Conservation (phyloP, 805 yeast species). For the Wickerhamiella bombiphila region DNA sequence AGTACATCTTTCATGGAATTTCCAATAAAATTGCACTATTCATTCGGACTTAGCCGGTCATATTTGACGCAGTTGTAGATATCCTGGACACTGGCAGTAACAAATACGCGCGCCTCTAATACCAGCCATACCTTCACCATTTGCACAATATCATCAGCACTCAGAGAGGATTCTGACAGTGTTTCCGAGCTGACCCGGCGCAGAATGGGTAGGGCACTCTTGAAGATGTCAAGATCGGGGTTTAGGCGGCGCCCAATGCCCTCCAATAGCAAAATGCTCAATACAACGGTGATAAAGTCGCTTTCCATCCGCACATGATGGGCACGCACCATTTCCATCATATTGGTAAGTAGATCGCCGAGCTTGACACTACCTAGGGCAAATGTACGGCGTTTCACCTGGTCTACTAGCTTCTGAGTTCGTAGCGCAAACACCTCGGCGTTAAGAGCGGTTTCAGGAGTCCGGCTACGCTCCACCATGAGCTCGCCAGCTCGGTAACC, state of each 20-base stretch:
- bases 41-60: conserved; percentile 54
- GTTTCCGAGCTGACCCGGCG: conserved; percentile 42
- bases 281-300: conserved; percentile 89
- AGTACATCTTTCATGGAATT: too few relatives aligned
- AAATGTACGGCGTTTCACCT: conserved; percentile 76
- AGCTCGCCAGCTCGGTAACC: conserved; percentile 91
- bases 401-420: conserved; percentile 67
- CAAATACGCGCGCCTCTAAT: conserved; percentile 73
- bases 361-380: conserved; percentile 83
- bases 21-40: too few relatives aligned
- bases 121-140: conserved; percentile 89
- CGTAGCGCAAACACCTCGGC: conserved; percentile 75
- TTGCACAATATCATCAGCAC: conserved; percentile 37
- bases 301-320: conserved; percentile 98
- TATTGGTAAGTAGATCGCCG: conserved; percentile 78
- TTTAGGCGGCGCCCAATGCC: conserved; percentile 93
- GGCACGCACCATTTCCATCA: conserved; percentile 75
- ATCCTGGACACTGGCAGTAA: conserved; percentile 69
- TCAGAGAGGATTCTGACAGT: conserved; percentile 32
- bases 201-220: conserved; percentile 77
- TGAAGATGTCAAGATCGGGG: conserved; percentile 85
- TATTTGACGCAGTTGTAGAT: conserved; percentile 41
- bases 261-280: conserved; percentile 78
- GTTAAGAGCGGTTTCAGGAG: conserved; percentile 84
- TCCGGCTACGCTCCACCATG: conserved; percentile 87